Base-by-base conservation (phyloP, 2,329 filamentous ascomycete genomes). In the Penicillium sp. region DNA sequence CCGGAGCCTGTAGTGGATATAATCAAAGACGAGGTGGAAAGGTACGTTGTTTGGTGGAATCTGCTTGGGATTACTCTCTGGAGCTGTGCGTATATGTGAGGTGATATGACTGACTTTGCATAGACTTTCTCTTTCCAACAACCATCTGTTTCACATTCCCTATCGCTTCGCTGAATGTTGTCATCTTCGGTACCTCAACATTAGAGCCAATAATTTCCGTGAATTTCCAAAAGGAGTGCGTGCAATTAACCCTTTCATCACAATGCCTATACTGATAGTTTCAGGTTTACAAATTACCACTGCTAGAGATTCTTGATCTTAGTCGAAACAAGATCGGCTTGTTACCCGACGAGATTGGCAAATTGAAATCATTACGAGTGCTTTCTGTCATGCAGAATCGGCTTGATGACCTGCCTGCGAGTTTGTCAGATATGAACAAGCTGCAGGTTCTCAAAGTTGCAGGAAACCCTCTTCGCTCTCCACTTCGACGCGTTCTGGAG, bases 291-390 rank as follows among this genome's bases (percentile, higher is more conserved):
- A 88, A 92, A 73, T 83, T 98, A 60, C 88, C 86, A 52, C 90
- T 92, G 33, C 84, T 98, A 54, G 93, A 98, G 76, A 96, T 97
- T 58, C 84, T 98, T 60, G 93, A 98, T 76, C 83, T 98, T 54
- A 93, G 92, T 72, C 86, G 91, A 67, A 98, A 98, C 72, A 91
- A 89, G 72, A 87, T 98, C 60, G 85, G 84, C 48, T 80, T 84
- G 10, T 83, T 98, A 2, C 92, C 93, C 0, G 85, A 88, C 47
- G 89, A 93, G 53, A 90, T 97, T 60, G 85, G 85, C 59, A 91
- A 88, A 69, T 81, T 98, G 67, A 88, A 88, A 5, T 96, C 91
- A 1, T 80, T 98, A 62, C 96, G 96, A 70, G 93, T 97, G 16
- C 81, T 98, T 54, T 93, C 92, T 2, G 84, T 97, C 35, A 89